Conservation (phyloP, 2,329 filamentous ascomycete genomes). For the Ophiostoma tasmaniense region DNA sequence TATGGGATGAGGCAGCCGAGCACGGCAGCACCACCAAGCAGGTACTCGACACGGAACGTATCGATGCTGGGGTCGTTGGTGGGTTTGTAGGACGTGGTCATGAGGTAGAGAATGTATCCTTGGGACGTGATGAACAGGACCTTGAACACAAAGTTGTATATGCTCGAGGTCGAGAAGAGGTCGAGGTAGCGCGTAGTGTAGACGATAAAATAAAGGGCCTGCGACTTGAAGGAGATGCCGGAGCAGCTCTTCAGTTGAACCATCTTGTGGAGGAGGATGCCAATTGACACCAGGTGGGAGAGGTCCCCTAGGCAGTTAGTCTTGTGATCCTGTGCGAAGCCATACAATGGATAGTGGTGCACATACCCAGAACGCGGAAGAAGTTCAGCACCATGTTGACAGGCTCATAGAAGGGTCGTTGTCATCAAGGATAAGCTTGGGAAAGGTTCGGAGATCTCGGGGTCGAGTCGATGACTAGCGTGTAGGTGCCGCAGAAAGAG, state of each 20-base stretch:
- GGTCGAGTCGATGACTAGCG: not conserved
- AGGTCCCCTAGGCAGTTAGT: conserved; percentile 61
- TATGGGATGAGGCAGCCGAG: conserved; percentile 79
- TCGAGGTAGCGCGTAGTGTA: conserved; percentile 93
- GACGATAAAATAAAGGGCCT: conserved; percentile 87
- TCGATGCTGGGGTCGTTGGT: conserved; percentile 96
- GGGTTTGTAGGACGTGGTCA: conserved; percentile 95
- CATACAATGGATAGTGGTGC: not conserved
- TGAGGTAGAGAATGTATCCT: conserved; percentile 92
- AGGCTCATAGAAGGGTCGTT: not conserved
- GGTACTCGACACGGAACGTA: conserved; percentile 94
- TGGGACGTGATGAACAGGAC: conserved; percentile 86
- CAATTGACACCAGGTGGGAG: conserved; percentile 87
- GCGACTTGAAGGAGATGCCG: conserved; percentile 97
- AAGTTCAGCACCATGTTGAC: conserved; percentile 44
- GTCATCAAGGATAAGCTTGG: not conserved
- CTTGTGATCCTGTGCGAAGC: not conserved
- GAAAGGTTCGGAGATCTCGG: not conserved
- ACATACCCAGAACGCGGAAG: conserved; percentile 47
- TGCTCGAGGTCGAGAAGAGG: conserved; percentile 71
- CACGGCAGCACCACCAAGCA: conserved; percentile 70
- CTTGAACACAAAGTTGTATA: conserved; percentile 95
- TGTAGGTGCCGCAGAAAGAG: not conserved
- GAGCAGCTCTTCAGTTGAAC: conserved; percentile 89
- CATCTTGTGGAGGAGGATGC: conserved; percentile 97